A percentile compares a stretch with the other conserved stretches of the same genome.
These are phyloP conservation scores for Pulveroboletus ravenelii DNA, from an alignment of 768 basidiomycete species.

Conservation along the genomic window DNA sequence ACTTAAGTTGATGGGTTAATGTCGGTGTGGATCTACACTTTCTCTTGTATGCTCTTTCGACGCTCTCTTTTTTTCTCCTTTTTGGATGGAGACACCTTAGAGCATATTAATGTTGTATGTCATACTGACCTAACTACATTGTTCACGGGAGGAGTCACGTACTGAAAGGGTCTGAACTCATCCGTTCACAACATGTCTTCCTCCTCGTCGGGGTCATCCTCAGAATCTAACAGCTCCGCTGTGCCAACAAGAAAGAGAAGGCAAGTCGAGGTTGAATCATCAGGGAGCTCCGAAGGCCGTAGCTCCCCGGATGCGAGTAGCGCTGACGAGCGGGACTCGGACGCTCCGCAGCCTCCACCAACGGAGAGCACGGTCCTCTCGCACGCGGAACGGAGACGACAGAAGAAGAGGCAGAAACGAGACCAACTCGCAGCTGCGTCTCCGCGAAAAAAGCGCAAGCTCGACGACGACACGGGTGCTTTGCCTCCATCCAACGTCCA, in stretches of 20 bases:
- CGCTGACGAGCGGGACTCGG: constrained; percentile 6
- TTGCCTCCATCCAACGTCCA: not conserved
- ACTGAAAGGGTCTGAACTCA: too few species aligned
- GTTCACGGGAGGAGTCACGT: too few species aligned
- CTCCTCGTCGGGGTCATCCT: constrained; percentile 26
- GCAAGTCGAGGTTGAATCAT: constrained; percentile 15
- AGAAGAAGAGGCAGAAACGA: constrained; percentile 44
- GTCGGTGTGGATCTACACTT: constrained; percentile 2
- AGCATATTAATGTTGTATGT: constrained; percentile 23
- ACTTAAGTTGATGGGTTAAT: not conserved
- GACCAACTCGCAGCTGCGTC: constrained; percentile 8
- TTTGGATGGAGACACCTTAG: constrained; percentile 14
- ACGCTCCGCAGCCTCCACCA: constrained; percentile 2
- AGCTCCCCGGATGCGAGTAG: constrained; percentile 16
- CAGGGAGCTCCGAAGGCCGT: constrained; percentile 22
- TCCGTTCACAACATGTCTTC: constrained; percentile 10
- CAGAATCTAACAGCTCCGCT: constrained; percentile 31
- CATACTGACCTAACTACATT: constrained; percentile 13
- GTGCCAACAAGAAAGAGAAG: constrained; percentile 23
- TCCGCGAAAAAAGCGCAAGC: constrained; percentile 45
- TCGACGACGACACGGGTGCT: constrained; percentile 20
- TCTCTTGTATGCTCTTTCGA: constrained; percentile 1
- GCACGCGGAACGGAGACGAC: constrained; percentile 66
- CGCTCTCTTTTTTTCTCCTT: not conserved
- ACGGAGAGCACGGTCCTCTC: constrained; percentile 44